Evolutionary conservation across 257 asterid genomes (phyloP).

Genomic region (Nicotiana attenuata): DNA sequence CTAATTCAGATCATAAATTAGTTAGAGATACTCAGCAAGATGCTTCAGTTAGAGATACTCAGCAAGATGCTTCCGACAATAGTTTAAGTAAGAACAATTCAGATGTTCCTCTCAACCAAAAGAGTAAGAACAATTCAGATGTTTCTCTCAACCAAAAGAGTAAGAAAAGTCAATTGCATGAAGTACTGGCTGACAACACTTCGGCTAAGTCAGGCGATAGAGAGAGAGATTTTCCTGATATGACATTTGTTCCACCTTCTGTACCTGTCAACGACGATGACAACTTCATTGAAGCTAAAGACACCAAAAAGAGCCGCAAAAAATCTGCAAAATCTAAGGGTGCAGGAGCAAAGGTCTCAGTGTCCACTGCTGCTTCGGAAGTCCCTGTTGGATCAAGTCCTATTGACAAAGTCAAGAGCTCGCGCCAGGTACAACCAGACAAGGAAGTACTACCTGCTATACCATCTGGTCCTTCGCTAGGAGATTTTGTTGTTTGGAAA

Average conservation of each 20-base stretch:
- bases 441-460: slow-evolving; percentile 63
- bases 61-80: slow-evolving; percentile 29
- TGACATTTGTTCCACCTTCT: slow-evolving; percentile 19
- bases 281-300: slow-evolving; percentile 90
- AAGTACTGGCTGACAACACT: slow-evolving; percentile 50
- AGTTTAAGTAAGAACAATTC: slow-evolving; percentile 33
- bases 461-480: slow-evolving; percentile 91
- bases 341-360: slow-evolving; percentile 49
- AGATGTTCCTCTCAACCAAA: slow-evolving; percentile 23
- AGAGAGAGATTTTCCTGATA: slow-evolving; percentile 40
- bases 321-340: slow-evolving; percentile 77
- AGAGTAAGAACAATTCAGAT: slow-evolving; percentile 35
- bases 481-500: slow-evolving; percentile 90
- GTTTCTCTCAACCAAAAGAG: slow-evolving; percentile 34
- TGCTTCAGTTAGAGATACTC: slow-evolving; percentile 31
- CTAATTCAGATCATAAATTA: slow-evolving; percentile 49
- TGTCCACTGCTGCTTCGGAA: slow-evolving; percentile 39
- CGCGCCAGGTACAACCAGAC: slow-evolving; percentile 57
- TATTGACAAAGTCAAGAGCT: slow-evolving; percentile 49
- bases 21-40: slow-evolving; percentile 40
- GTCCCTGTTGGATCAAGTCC: slow-evolving; percentile 53
- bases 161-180: slow-evolving; percentile 55
- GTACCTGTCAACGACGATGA: slow-evolving; percentile 36
- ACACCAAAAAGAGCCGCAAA: slow-evolving; percentile 81
- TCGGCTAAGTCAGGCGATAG: slow-evolving; percentile 35